Evolutionary conservation across 1,284 basidiomycete species (phyloP).

Genomic region (Malassezia psittaci): DNA sequence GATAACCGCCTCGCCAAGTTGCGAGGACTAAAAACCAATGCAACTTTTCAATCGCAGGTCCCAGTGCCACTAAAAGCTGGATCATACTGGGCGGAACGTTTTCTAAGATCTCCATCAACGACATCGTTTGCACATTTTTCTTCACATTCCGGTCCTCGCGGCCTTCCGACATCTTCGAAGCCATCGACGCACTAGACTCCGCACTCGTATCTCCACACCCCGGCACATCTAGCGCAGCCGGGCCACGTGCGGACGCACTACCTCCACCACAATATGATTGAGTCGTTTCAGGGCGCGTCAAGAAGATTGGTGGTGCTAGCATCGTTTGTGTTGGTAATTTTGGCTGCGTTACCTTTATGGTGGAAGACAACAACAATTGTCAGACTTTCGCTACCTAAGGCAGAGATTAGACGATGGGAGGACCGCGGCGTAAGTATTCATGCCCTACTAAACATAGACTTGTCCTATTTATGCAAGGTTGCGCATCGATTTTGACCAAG

Average conservation of each 20-base stretch:
- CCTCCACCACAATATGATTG: neutral
- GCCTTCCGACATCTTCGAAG: neutral
- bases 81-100: slow-evolving; percentile 27
- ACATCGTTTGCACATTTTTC: neutral
- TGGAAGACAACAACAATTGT: slow-evolving; percentile 31
- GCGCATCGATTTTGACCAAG: neutral
- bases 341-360: slow-evolving; percentile 31
- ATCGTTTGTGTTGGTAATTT: slow-evolving; percentile 9
- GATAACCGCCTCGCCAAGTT: slow-evolving; percentile 38
- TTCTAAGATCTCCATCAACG: slow-evolving; percentile 26
- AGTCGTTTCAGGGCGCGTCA: slow-evolving; percentile 6
- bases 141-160: neutral
- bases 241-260: slow-evolving; percentile 1
- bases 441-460: neutral
- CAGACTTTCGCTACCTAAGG: slow-evolving; percentile 27
- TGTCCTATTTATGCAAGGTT: neutral
- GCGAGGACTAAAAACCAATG: slow-evolving; percentile 32
- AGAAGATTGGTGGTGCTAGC: neutral
- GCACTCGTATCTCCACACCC: neutral
- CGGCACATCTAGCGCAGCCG: neutral
- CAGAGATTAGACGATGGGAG: slow-evolving; percentile 18
- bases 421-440: slow-evolving; percentile 5
- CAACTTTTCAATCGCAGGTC: slow-evolving; percentile 25
- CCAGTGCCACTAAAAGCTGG: slow-evolving; percentile 23
- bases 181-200: neutral